These are phyloP conservation scores for Phytophthora citricola DNA, from an alignment of 352 stramenopile species.

Conservation along the genomic window DNA sequence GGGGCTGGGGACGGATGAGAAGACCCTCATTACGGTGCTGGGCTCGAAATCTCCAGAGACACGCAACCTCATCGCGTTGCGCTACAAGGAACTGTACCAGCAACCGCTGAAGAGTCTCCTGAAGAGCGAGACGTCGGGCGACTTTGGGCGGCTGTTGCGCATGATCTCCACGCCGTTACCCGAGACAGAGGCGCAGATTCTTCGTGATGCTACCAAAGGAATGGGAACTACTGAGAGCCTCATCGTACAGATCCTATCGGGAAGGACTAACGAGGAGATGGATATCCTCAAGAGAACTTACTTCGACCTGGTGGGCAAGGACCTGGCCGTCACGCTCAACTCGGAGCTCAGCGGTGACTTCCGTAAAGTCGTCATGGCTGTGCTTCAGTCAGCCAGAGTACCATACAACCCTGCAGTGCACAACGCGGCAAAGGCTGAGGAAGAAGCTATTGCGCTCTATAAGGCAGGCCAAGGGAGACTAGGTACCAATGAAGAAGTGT, in stretches of 20 bases:
- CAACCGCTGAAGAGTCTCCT: conserved; percentile 63
- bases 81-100: conserved; percentile 75
- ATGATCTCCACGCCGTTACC: conserved; percentile 80
- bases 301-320: conserved; percentile 71
- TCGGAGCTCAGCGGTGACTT: conserved; percentile 81
- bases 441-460: conserved; percentile 71
- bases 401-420: conserved; percentile 71
- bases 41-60: conserved; percentile 72
- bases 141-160: conserved; percentile 71
- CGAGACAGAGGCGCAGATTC: conserved; percentile 73
- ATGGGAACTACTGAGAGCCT: conserved; percentile 77
- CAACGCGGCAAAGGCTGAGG: conserved; percentile 68
- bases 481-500: conserved; percentile 78
- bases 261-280: conserved; percentile 84
- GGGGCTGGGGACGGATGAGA: conserved; percentile 78
- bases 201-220: conserved; percentile 75
- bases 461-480: conserved; percentile 78
- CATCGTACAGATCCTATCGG: conserved; percentile 71
- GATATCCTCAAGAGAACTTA: conserved; percentile 83
- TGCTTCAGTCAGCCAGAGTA: conserved; percentile 58
- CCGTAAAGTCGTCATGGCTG: conserved; percentile 75
- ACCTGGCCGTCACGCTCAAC: conserved; percentile 69
- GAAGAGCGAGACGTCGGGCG: conserved; percentile 77
- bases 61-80: conserved; percentile 70
- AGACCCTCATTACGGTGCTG: conserved; percentile 72